Conservation (phyloP, 768 basidiomycete species). For the Agaricus sinodeliciosus region DNA sequence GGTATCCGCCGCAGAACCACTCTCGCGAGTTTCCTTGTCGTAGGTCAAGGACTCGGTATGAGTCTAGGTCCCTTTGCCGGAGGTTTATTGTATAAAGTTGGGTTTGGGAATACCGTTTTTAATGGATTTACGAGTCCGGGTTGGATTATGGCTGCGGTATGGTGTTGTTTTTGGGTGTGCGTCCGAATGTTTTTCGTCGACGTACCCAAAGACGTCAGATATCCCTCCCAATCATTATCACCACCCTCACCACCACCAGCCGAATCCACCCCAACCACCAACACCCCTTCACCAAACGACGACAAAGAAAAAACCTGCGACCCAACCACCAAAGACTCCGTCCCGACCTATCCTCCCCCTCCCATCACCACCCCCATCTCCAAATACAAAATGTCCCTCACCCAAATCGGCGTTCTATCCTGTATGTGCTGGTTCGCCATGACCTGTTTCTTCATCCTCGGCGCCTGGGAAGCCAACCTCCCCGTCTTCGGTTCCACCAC, state of each 20-base stretch:
- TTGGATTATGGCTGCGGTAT: conserved; percentile 54
- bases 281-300: neutral
- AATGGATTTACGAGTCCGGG: conserved; percentile 63
- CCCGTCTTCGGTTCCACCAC: conserved; percentile 47
- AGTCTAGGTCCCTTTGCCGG: conserved; percentile 58
- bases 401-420: conserved; percentile 42
- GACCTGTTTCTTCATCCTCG: conserved; percentile 64
- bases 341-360: conserved; percentile 18
- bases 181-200: conserved; percentile 30
- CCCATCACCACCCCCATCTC: conserved; percentile 4
- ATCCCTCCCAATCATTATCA: conserved; percentile 19
- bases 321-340: conserved; percentile 27
- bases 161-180: conserved; percentile 43
- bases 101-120: conserved; percentile 47
- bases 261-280: conserved; percentile 9
- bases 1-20: conserved; percentile 57
- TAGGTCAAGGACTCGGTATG: conserved; percentile 57
- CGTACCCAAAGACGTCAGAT: conserved; percentile 17
- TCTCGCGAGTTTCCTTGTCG: conserved; percentile 55
- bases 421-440: conserved; percentile 69
- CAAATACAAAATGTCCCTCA: conserved; percentile 10
- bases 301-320: conserved; percentile 1
- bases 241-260: conserved; percentile 33
- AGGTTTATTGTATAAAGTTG: conserved; percentile 54
- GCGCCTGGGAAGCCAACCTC: conserved; percentile 63